These are phyloP conservation scores for Volvox reticuliferus DNA, from an alignment of 139 green algal species.

Conservation along the genomic window DNA sequence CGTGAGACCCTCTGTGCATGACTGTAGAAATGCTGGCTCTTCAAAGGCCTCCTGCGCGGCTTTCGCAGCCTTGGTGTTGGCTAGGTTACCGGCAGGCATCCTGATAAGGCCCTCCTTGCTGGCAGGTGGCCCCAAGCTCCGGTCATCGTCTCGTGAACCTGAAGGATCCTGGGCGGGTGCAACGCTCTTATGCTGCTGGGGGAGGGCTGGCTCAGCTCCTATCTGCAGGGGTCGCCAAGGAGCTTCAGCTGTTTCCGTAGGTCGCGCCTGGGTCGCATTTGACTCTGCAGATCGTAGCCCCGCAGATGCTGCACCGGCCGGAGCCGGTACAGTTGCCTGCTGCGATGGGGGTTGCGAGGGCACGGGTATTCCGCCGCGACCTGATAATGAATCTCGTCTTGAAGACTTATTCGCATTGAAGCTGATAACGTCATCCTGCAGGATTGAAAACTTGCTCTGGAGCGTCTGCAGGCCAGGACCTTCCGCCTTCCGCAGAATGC, in stretches of 20 bases:
- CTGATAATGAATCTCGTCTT: not conserved
- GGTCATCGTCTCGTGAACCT: conserved; percentile 28
- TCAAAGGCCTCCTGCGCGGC: conserved; percentile 73
- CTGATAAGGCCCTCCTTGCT: conserved; percentile 9
- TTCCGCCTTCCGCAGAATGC: conserved; percentile 23
- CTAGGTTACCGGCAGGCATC: conserved; percentile 13
- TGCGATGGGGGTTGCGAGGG: not conserved
- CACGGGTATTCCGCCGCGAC: not conserved
- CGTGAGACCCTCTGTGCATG: conserved; percentile 75
- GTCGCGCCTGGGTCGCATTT: too few species aligned
- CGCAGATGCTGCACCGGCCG: too few species aligned
- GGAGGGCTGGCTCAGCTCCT: too few species aligned
- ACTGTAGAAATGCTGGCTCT: conserved; percentile 66
- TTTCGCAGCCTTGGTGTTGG: conserved; percentile 40
- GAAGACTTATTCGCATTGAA: conserved; percentile 19
- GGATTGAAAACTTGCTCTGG: conserved; percentile 1
- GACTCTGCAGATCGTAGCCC: too few species aligned
- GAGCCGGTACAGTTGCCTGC: not conserved
- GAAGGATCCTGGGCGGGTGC: not conserved
- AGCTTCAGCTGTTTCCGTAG: not conserved
- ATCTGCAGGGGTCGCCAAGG: not conserved
- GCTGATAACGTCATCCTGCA: not conserved
- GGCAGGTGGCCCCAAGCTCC: not conserved
- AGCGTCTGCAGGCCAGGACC: not conserved
- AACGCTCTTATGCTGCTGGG: not conserved